These are phyloP conservation scores for Trichoderma pleuroti DNA, from an alignment of 2,329 filamentous ascomycete genomes.

Conservation along the genomic window DNA sequence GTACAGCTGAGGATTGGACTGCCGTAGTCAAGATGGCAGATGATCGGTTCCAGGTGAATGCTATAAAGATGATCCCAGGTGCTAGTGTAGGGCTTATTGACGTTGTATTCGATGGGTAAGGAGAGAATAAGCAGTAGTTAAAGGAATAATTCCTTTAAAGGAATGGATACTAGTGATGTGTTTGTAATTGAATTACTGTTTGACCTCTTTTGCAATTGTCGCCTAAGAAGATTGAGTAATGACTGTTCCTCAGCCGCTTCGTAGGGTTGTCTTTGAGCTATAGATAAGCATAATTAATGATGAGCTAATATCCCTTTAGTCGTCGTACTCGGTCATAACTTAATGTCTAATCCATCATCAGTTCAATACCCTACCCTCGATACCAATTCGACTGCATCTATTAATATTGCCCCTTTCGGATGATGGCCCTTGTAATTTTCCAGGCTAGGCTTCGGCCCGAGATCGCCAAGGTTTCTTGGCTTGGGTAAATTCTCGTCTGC, in stretches of 20 bases:
- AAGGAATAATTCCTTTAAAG: too few species aligned
- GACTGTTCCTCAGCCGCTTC: neutral
- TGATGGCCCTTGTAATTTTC: neutral
- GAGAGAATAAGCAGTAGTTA: too few species aligned
- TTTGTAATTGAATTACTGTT: too few species aligned
- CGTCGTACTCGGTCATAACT: neutral
- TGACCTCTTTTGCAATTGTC: too few species aligned
- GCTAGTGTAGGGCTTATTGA: neutral
- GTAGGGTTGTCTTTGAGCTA: neutral
- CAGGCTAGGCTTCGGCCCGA: neutral
- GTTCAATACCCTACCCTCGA: neutral
- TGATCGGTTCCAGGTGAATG: neutral
- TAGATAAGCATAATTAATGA: too few species aligned
- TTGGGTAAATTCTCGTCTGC: neutral
- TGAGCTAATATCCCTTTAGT: too few species aligned
- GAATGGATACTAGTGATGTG: too few species aligned
- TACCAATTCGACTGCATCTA: neutral
- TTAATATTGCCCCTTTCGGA: neutral
- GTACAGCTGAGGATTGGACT: neutral
- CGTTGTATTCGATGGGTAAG: neutral
- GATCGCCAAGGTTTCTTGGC: neutral
- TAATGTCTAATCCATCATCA: neutral
- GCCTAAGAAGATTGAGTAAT: too few species aligned
- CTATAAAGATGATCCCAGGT: neutral
- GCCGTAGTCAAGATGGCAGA: neutral